Conservation (phyloP, 768 basidiomycete species). For the Tylopilus intermedius region DNA sequence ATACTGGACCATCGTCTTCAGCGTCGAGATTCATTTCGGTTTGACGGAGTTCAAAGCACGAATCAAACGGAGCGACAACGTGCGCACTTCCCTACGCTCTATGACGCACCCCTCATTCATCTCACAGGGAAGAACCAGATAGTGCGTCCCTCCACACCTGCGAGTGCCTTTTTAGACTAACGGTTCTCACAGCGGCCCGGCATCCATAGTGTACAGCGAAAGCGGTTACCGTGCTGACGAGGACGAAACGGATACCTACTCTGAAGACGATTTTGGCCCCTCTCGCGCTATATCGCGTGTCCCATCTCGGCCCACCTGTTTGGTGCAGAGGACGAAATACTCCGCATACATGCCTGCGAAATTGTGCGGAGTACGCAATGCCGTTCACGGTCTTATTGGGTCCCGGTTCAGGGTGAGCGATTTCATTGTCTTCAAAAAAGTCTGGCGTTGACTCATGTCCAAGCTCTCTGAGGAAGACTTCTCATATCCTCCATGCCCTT, state of each 20-base stretch:
- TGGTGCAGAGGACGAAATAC: no score
- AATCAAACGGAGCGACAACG: constrained; percentile 79
- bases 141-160: constrained; percentile 42
- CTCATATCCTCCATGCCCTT: constrained; percentile 70
- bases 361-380: no score
- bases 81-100: constrained; percentile 31
- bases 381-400: no score
- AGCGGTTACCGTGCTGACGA: constrained; percentile 70
- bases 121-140: constrained; percentile 59
- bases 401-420: no score
- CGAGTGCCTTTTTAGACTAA: background rate
- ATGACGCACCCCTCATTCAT: background rate
- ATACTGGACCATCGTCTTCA: constrained; percentile 83
- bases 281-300: constrained; percentile 30
- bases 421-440: no score
- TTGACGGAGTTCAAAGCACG: constrained; percentile 77
- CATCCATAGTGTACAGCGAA: constrained; percentile 78
- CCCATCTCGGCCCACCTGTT: constrained; percentile 28
- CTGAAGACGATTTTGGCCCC: constrained; percentile 55
- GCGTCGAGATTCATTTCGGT: constrained; percentile 79
- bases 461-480: constrained; percentile 86
- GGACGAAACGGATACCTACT: constrained; percentile 60
- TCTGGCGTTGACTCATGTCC: constrained; percentile 7
- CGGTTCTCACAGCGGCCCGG: constrained; percentile 57
- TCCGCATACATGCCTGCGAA: no score